A percentile compares a stretch with the other conserved stretches of the same genome.
These are phyloP conservation scores for Colletotrichum sp. DNA, from an alignment of 2,329 filamentous ascomycete species.

Conservation along the genomic window DNA sequence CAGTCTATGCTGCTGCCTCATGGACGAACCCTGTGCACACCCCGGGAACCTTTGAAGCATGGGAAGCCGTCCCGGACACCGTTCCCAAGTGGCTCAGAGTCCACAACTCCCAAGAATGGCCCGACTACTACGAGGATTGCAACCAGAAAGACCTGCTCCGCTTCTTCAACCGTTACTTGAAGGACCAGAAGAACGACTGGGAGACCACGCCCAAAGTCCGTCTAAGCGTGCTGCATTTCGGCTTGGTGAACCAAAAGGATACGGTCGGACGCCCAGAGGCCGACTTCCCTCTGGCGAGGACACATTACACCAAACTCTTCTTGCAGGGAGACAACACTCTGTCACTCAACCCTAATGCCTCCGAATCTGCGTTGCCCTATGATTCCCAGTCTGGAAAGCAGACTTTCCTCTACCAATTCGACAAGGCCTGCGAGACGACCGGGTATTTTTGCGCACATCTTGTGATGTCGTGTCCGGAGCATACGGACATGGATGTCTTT, in stretches of 20 bases:
- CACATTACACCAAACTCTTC: neutral
- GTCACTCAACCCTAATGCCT: accelerated
- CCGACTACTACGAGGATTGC: neutral
- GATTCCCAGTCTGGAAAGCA: neutral
- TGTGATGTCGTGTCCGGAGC: neutral
- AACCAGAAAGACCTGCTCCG: neutral
- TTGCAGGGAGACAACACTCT: neutral
- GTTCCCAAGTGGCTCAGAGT: neutral
- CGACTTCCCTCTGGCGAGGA: neutral
- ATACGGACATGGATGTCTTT: neutral
- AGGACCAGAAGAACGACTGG: neutral
- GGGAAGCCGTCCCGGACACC: neutral
- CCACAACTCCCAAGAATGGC: neutral
- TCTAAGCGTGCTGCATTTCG: neutral
- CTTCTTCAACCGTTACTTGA: neutral
- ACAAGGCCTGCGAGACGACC: neutral
- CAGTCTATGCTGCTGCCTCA: neutral
- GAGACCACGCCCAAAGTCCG: neutral
- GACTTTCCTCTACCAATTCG: neutral
- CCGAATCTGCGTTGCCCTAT: neutral
- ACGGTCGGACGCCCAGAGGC: neutral
- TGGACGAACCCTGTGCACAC: neutral
- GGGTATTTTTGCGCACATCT: neutral
- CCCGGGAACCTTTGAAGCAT: neutral
- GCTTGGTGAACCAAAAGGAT: neutral